These are phyloP conservation scores for Hibiscus tridactylites DNA, from an alignment of 345 rosid species.

Conservation along the genomic window DNA sequence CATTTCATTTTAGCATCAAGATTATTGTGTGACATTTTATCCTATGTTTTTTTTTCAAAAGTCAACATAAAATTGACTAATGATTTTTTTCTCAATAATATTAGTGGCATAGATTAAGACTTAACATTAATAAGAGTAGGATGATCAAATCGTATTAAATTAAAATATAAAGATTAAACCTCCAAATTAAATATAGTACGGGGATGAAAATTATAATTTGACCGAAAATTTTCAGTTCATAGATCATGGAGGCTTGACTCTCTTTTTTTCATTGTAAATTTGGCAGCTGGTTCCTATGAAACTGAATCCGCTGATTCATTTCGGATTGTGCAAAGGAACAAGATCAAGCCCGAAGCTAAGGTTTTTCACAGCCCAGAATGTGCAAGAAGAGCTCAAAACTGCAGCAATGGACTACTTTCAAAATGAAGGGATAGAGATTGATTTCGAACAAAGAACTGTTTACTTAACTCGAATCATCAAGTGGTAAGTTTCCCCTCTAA, in stretches of 20 bases:
- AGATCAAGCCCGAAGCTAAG: constrained; percentile 69
- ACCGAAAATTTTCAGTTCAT: not conserved
- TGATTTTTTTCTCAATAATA: too few species aligned
- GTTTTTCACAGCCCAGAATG: constrained; percentile 65
- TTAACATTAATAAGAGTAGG: too few species aligned
- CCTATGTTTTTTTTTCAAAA: too few species aligned
- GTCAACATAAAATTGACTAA: too few species aligned
- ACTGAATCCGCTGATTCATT: constrained; percentile 72
- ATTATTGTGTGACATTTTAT: too few species aligned
- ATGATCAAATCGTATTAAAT: not conserved
- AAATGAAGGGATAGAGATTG: constrained; percentile 51
- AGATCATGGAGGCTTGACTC: not conserved
- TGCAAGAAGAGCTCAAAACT: constrained; percentile 53
- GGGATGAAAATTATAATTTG: not conserved
- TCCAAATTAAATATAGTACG: not conserved
- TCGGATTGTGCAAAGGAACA: constrained; percentile 80
- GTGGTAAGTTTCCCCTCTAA: constrained; percentile 40
- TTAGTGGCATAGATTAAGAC: too few species aligned
- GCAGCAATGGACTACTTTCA: constrained; percentile 71
- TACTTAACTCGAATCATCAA: constrained; percentile 58
- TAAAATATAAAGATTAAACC: not conserved
- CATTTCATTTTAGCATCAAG: too few species aligned
- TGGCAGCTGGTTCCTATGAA: constrained; percentile 47
- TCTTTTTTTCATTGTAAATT: not conserved
- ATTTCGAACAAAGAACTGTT: constrained; percentile 54